Percentiles rank a stretch among this genome's conserved stretches.
Evolutionary conservation across 805 yeast genomes (phyloP).

Genomic region (Saccharomycopsis fodiens): DNA sequence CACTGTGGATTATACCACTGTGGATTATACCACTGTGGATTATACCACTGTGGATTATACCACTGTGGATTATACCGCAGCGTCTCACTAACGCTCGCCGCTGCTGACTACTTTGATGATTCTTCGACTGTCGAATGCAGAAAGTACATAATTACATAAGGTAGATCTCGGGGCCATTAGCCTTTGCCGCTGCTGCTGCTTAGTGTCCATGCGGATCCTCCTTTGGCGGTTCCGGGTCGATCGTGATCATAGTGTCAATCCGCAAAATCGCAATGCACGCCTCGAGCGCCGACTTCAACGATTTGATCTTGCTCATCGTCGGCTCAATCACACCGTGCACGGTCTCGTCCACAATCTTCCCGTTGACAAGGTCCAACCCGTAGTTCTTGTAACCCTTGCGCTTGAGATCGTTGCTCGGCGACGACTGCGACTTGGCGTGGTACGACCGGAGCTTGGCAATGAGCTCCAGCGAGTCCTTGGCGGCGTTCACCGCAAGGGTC

Average conservation of each 20-base stretch:
- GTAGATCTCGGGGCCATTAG: too few species aligned
- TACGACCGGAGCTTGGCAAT: constrained; percentile 93
- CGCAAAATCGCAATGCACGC: constrained; percentile 96
- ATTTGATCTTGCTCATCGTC: constrained; percentile 83
- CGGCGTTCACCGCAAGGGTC: constrained; percentile 95
- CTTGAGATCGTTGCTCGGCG: constrained; percentile 75
- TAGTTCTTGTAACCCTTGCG: constrained; percentile 81
- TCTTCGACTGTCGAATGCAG: too few species aligned
- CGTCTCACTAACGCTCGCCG: too few species aligned
- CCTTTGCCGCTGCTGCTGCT: too few species aligned
- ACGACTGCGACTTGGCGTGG: constrained; percentile 90
- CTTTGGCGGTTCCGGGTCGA: constrained; percentile 88
- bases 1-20: too few species aligned
- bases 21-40: too few species aligned
- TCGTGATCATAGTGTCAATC: constrained; percentile 96
- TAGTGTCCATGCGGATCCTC: constrained; percentile 89
- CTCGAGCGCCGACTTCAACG: constrained; percentile 91
- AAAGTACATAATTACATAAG: too few species aligned
- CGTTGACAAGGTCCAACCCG: constrained; percentile 87
- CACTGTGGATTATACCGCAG: too few species aligned
- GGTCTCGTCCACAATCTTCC: constrained; percentile 83
- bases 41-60: too few species aligned
- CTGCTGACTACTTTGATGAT: too few species aligned
- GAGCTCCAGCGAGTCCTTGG: constrained; percentile 91
- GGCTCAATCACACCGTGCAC: constrained; percentile 91